Evolutionary conservation across 805 yeast species (phyloP), one percentile per base, ranked within the genome.

Genomic region (Schizosaccharomyces lindneri): DNA sequence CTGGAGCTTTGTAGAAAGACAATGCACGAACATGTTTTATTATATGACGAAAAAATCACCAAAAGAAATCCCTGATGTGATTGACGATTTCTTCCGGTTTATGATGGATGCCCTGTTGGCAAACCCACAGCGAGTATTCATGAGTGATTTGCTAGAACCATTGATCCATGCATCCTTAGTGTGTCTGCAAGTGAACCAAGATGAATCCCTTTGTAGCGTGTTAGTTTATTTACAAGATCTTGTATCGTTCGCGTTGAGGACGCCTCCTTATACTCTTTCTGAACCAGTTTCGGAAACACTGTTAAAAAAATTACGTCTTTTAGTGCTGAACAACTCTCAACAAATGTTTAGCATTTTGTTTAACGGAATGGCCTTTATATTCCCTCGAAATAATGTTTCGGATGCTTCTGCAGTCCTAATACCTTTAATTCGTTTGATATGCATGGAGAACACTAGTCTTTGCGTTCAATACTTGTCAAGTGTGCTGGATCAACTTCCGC

Each of bases 41-140:
- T 73, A 75, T 31, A 73, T 79, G 65, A 64, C 66, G 62, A 61
- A 48, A 36, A 61, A 48, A 3, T 63, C 62, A 21, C 65, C 70
- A 36, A 64, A 66, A 24, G 74, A 72, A 60, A 65, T 76, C 57
- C 82, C 86, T 3, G 95, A 87, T 70, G 66, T 85, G 39, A 75
- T 88, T 59, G 95, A 90, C 72, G 95, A 89, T 73, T 89, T 83
- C 69, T 86, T 83, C 76, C 75, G 89, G 64, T 82, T 87, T 84
- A 76, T 83, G 73, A 75, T 78, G 64, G 95, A 87, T 68, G 74
- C 87, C 61, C 71, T 88, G 61, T 84, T 84, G 84, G 86, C 80
- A 68, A 85, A 78, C 69, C 87, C 88, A 0, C 71, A 75, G 62
- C 73, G 78, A 64, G 74, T 81, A 57, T 74, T 81, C 15, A 70